Base-by-base conservation (phyloP, 805 yeast genomes). In the Kuraishia borneana region DNA sequence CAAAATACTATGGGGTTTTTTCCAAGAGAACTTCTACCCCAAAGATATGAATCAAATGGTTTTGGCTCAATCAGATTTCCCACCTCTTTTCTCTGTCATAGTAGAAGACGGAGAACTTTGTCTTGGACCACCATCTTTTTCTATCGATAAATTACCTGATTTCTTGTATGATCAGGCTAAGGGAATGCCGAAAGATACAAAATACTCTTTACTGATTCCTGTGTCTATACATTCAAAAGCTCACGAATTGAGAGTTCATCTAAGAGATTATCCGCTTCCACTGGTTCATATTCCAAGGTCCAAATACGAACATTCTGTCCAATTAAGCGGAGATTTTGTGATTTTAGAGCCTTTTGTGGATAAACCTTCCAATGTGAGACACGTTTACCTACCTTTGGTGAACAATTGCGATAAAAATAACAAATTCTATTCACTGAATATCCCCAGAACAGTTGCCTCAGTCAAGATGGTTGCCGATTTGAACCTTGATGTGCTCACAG, bases 231-330 rank as follows among this genome's bases (percentile, higher is more conserved):
- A 76, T 36, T 58, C 83, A 33, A 62, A 58, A 12, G 60, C 83
- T 26, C 56, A 60, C 3, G 94, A 84, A 45, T 50, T 77, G 9
- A 58, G 92, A 39, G 65, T 76, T 45, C 89, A 83, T 49, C 44
- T 88, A 39, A 61, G 92, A 36, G 97, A 88, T 47, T 85, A 81
- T 48, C 96, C 96, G 0, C 47, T 89, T 12, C 96, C 97, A 0
- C 56, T 88, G 33, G 52, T 83, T 6, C 75, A 76, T 42, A 71
- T 88, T 40, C 95, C 95, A 0, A 56, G 63, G 30, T 34, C 42
- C 38, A 65, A 43, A 50, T 61, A 34, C 38, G 61, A n/a, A 36
- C 30, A 35, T 9, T 50, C 66, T 6, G 42, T 63, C 33, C 39
- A 58, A 20, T 37, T 79, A 35, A 51, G 56, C 18, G 94, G 95